Evolutionary conservation across 306 rosid genomes (phyloP).

Genomic region (Acacia melanoxylon): DNA sequence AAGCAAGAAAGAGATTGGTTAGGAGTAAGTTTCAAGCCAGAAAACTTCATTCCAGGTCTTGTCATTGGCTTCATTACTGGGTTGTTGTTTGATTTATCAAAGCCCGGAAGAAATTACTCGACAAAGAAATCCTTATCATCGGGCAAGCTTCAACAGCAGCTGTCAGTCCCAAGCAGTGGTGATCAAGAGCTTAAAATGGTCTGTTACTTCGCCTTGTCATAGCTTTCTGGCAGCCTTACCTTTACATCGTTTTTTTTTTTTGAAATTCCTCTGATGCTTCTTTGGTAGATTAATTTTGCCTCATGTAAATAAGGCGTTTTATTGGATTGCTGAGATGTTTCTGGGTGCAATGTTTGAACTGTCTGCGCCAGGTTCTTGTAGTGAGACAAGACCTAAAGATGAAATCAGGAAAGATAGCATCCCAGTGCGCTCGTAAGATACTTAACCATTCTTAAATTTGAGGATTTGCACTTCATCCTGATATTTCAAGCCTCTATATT

Average conservation of each 20-base stretch:
- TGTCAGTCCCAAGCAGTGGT: constrained; percentile 41
- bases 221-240: neutral
- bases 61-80: constrained; percentile 90
- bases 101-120: constrained; percentile 39
- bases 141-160: constrained; percentile 45
- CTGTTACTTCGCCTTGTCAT: constrained; percentile 30
- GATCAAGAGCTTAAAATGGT: constrained; percentile 91
- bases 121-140: constrained; percentile 43
- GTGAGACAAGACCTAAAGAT: constrained; percentile 92
- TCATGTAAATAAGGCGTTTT: neutral
- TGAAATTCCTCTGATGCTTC: neutral
- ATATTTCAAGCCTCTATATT: neutral
- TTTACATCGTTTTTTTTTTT: neutral
- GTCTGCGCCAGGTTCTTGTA: constrained; percentile 63
- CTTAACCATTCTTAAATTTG: constrained; percentile 10
- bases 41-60: constrained; percentile 86
- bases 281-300: constrained; percentile 13
- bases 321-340: constrained; percentile 22
- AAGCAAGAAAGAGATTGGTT: constrained; percentile 66
- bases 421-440: constrained; percentile 96
- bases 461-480: neutral
- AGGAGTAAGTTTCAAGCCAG: constrained; percentile 69
- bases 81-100: constrained; percentile 66
- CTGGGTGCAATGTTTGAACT: constrained; percentile 28
- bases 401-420: constrained; percentile 91